phyloP scores from a whole-genome alignment of 176 grass and related monocot species.

The Ensete ventricosum region DNA sequence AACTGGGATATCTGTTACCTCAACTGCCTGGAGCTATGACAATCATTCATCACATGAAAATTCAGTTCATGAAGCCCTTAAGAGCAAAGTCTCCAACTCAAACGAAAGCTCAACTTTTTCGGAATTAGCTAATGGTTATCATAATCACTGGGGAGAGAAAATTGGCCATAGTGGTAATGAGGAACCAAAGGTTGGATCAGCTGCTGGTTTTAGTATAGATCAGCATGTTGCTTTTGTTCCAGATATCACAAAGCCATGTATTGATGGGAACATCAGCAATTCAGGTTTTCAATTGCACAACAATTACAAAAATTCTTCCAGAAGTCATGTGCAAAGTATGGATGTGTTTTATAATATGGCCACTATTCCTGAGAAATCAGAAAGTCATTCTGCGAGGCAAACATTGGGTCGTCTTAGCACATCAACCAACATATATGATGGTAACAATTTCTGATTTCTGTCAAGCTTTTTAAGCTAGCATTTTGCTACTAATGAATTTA shows the following conservation, averaged over 20 bases:
- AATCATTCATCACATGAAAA: conserved; percentile 22
- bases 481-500: neutral
- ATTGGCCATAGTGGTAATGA: conserved; percentile 15
- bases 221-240: conserved; percentile 11
- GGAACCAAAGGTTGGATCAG: conserved; percentile 17
- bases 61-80: conserved; percentile 23
- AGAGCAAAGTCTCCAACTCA: conserved; percentile 32
- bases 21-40: conserved; percentile 4
- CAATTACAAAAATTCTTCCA: conserved; percentile 34
- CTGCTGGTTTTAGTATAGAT: conserved; percentile 17
- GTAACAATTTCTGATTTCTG: conserved; percentile 1
- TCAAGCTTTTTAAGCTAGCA: neutral
- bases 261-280: conserved; percentile 22
- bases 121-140: conserved; percentile 73
- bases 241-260: conserved; percentile 20
- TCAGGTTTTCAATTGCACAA: conserved; percentile 16
- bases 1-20: conserved; percentile 10
- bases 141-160: conserved; percentile 55
- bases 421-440: neutral
- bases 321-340: conserved; percentile 15
- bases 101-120: conserved; percentile 47
- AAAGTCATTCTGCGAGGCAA: conserved; percentile 28
- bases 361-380: conserved; percentile 30
- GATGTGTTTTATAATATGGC: conserved; percentile 22
- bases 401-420: conserved; percentile 22